Conservation (phyloP, 257 asterid genomes). For the Solanum neorickii region DNA sequence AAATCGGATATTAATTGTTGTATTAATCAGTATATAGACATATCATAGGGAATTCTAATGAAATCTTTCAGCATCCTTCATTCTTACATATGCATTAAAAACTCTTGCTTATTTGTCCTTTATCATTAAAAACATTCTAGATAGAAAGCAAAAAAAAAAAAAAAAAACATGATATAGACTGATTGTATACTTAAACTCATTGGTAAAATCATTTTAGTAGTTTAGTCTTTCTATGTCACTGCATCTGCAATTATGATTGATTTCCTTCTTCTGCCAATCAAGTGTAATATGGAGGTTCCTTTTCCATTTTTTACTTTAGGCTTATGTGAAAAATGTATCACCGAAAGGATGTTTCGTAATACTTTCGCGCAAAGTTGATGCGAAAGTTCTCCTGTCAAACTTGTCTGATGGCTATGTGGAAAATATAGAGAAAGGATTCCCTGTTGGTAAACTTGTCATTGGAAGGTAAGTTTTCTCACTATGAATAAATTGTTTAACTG, state of each 20-base stretch:
- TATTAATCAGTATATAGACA: background rate
- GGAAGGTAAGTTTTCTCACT: slow-evolving; percentile 51
- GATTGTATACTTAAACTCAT: background rate
- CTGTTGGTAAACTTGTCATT: slow-evolving; percentile 66
- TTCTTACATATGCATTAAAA: background rate
- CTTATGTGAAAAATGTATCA: slow-evolving; percentile 73
- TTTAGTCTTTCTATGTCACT: background rate
- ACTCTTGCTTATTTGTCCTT: background rate
- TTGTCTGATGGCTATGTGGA: slow-evolving; percentile 69
- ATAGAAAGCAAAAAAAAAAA: background rate
- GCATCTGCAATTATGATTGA: background rate
- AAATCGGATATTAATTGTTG: background rate
- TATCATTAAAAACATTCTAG: background rate
- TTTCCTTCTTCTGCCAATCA: background rate
- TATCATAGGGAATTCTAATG: background rate
- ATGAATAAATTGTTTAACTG: background rate
- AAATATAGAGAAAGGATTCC: slow-evolving; percentile 63
- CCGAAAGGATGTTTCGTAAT: slow-evolving; percentile 76
- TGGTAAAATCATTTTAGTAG: background rate
- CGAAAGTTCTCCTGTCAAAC: slow-evolving; percentile 69
- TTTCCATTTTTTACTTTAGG: slow-evolving; percentile 25
- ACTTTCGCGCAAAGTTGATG: slow-evolving; percentile 82
- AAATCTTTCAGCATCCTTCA: background rate
- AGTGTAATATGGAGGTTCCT: background rate
- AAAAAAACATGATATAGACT: background rate